These are phyloP conservation scores for Ampelocalamus luodianensis DNA, from an alignment of 176 grass and related monocot species.

Conservation along the genomic window DNA sequence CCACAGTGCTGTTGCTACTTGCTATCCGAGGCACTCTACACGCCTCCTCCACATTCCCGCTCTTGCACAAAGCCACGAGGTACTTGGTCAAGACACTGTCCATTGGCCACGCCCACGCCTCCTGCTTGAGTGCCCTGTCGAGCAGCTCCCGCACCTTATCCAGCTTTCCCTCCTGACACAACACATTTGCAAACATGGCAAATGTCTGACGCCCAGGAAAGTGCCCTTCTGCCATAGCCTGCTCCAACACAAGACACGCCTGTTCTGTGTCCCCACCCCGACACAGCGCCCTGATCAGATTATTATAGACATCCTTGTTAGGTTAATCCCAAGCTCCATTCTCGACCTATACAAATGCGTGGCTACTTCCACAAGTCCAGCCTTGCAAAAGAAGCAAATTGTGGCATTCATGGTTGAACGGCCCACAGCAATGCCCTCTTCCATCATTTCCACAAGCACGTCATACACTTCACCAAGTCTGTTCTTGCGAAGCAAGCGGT, in stretches of 20 bases:
- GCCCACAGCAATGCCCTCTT: slow-evolving; percentile 81
- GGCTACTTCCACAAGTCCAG: slow-evolving; percentile 89
- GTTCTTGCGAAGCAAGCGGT: slow-evolving; percentile 61
- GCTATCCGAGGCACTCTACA: slow-evolving; percentile 59
- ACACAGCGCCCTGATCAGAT: slow-evolving; percentile 76
- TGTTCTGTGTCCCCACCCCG: slow-evolving; percentile 56
- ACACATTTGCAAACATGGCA: slow-evolving; percentile 66
- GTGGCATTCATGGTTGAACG: slow-evolving; percentile 70
- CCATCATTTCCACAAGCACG: slow-evolving; percentile 91
- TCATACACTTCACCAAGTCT: slow-evolving; percentile 72
- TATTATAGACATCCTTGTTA: slow-evolving; percentile 61
- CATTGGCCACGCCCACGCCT: slow-evolving; percentile 44
- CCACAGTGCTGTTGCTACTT: slow-evolving; percentile 42
- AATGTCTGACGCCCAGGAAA: slow-evolving; percentile 82
- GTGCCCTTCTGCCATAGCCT: slow-evolving; percentile 63
- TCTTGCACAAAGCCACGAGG: slow-evolving; percentile 77
- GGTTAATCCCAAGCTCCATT: slow-evolving; percentile 78
- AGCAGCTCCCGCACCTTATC: slow-evolving; percentile 77
- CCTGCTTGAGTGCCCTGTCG: slow-evolving; percentile 65
- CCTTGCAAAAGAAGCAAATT: slow-evolving; percentile 97
- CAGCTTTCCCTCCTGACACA: slow-evolving; percentile 77
- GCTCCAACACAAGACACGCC: slow-evolving; percentile 70
- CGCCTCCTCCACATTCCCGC: slow-evolving; percentile 68
- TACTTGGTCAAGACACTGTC: slow-evolving; percentile 70
- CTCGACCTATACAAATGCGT: slow-evolving; percentile 71